Conservation (phyloP, 106 monocot species). For the Acanthochlamys bracteata region DNA sequence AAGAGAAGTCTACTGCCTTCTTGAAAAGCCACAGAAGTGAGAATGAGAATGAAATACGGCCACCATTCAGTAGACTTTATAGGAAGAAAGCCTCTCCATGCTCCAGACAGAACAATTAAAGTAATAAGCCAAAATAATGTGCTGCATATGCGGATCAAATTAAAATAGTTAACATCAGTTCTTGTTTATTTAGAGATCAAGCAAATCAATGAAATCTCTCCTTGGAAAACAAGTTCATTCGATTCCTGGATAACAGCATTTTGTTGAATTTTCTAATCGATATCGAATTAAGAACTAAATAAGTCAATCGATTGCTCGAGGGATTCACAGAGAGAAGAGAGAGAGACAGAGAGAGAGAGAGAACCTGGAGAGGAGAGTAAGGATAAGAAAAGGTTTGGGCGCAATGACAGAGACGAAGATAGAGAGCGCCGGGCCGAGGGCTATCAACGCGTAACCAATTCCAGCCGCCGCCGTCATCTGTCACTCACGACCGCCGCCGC, state of each 20-base stretch:
- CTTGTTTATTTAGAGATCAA: not conserved
- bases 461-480: conserved; percentile 79
- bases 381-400: conserved; percentile 85
- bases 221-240: too few species aligned
- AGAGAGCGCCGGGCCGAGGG: conserved; percentile 79
- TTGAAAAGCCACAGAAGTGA: conserved; percentile 86
- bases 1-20: conserved; percentile 66
- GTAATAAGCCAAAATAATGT: conserved; percentile 90
- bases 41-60: conserved; percentile 62
- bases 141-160: conserved; percentile 70
- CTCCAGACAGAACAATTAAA: conserved; percentile 77
- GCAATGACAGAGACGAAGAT: conserved; percentile 80
- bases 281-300: not conserved
- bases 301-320: not conserved
- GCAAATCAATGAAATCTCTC: not conserved
- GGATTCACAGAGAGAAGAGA: not conserved
- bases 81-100: conserved; percentile 93
- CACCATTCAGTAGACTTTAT: conserved; percentile 52
- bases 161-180: conserved; percentile 4
- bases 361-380: conserved; percentile 81
- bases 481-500: not conserved
- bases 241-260: too few species aligned
- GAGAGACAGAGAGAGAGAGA: not conserved
- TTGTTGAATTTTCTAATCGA: not conserved
- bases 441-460: conserved; percentile 67